phyloP scores from a whole-genome alignment of 2,329 filamentous ascomycete genomes.

The Helicocarpus griseus region DNA sequence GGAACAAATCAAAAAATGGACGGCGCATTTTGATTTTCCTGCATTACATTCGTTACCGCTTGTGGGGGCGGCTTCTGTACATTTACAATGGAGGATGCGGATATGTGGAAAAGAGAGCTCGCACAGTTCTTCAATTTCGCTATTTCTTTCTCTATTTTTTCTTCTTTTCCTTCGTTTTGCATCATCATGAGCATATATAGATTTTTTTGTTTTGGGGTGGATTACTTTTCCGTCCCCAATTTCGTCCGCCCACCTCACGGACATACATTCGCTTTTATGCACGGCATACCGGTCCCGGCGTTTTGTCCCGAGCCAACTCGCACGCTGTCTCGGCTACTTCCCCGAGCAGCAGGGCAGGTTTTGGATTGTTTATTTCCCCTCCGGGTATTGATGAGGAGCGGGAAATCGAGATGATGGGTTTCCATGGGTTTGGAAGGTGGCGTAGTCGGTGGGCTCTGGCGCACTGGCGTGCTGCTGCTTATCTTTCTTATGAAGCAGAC shows the following conservation, averaged over 20 bases:
- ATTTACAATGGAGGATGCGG: not conserved
- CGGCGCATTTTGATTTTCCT: constrained; percentile 10
- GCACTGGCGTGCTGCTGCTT: too few relatives aligned
- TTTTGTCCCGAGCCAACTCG: not conserved
- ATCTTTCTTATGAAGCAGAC: not conserved
- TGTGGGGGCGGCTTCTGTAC: constrained; percentile 1
- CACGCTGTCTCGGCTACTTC: not conserved
- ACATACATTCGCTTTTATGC: constrained; percentile 29
- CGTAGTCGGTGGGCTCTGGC: too few relatives aligned
- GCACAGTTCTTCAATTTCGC: not conserved
- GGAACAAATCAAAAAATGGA: not conserved
- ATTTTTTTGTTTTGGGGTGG: not conserved
- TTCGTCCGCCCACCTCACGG: not conserved
- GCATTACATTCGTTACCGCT: constrained; percentile 17
- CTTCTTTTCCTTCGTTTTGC: too few relatives aligned
- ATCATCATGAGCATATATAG: too few relatives aligned
- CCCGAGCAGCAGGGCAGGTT: not conserved
- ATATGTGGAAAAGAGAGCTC: constrained; percentile 1
- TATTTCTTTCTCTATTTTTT: not conserved
- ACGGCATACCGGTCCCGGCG: not conserved
- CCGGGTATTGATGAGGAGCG: too few relatives aligned
- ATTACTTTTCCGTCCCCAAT: not conserved
- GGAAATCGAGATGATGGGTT: not conserved
- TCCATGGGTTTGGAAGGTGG: not conserved
- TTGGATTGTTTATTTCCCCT: too few relatives aligned